A percentile compares a stretch with the other conserved stretches of the same genome.
phyloP scores from a whole-genome alignment of 768 basidiomycete genomes.

The Tulasnella sp. region DNA sequence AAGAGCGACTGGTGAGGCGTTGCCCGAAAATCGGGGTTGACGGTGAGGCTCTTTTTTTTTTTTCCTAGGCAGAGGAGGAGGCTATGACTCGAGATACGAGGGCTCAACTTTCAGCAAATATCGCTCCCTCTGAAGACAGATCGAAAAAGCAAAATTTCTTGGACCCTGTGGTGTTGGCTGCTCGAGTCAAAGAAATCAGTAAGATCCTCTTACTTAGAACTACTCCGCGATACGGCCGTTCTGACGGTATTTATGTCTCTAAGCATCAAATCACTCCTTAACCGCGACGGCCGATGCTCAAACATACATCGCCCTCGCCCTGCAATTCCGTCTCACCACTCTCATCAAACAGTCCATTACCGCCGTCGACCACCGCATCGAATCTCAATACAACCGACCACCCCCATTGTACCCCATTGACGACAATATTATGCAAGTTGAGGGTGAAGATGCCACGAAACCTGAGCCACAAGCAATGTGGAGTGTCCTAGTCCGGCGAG shows the following conservation, averaged over 20 bases:
- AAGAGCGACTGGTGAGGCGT: constrained; percentile 24
- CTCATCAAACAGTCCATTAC: constrained; percentile 59
- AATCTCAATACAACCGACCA: constrained; percentile 59
- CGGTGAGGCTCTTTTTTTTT: background rate
- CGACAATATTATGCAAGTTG: constrained; percentile 3
- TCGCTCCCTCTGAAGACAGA: constrained; percentile 53
- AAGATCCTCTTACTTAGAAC: background rate
- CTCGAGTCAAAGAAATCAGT: constrained; percentile 57
- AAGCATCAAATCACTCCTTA: constrained; percentile 55
- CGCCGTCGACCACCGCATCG: constrained; percentile 60
- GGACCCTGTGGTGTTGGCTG: constrained; percentile 54
- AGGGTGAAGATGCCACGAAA: background rate
- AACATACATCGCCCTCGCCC: constrained; percentile 70
- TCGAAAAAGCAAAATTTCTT: constrained; percentile 71
- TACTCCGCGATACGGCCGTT: background rate
- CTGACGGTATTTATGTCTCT: background rate
- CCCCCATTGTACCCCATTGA: constrained; percentile 59
- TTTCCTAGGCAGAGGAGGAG: constrained; percentile 76
- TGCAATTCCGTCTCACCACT: constrained; percentile 65
- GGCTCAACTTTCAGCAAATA: constrained; percentile 32
- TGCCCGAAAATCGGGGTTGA: background rate
- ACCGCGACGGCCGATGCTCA: constrained; percentile 62
- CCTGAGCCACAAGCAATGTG: constrained; percentile 57
- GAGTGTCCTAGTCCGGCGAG: constrained; percentile 65
- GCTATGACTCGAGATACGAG: constrained; percentile 42